These are phyloP conservation scores for Piedraia hortae DNA, from an alignment of 2,329 filamentous ascomycete species.

Conservation along the genomic window DNA sequence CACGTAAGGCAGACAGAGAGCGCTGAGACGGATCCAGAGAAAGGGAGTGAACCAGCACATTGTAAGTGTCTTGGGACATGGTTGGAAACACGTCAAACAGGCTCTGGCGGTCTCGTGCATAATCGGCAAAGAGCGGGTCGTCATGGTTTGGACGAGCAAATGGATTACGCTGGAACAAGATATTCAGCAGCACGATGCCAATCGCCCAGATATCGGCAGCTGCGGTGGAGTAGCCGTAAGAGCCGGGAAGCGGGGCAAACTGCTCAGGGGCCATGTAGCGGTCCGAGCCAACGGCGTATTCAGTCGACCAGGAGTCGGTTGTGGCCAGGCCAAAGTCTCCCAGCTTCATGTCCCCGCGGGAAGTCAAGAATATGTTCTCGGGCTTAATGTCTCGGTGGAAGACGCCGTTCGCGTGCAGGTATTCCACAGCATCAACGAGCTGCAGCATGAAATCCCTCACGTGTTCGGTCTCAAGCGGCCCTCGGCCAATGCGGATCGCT, in stretches of 20 bases:
- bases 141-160: slow-evolving; percentile 73
- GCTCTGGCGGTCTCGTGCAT: slow-evolving; percentile 74
- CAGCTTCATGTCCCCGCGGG: slow-evolving; percentile 74
- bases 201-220: slow-evolving; percentile 94
- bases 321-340: slow-evolving; percentile 91
- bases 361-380: slow-evolving; percentile 88
- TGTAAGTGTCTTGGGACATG: slow-evolving; percentile 95
- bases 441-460: slow-evolving; percentile 94
- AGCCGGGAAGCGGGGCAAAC: slow-evolving; percentile 56
- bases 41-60: slow-evolving; percentile 75
- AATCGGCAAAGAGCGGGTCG: slow-evolving; percentile 85
- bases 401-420: slow-evolving; percentile 71
- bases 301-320: slow-evolving; percentile 66
- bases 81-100: slow-evolving; percentile 94
- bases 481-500: slow-evolving; percentile 68
- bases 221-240: slow-evolving; percentile 59
- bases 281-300: slow-evolving; percentile 85
- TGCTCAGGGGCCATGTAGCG: slow-evolving; percentile 98
- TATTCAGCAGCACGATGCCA: slow-evolving; percentile 85
- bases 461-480: slow-evolving; percentile 81
- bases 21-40: slow-evolving; percentile 75
- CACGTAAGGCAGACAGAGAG: slow-evolving; percentile 49
- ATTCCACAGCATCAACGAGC: slow-evolving; percentile 65
- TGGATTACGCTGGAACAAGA: slow-evolving; percentile 87
- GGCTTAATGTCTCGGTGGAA: slow-evolving; percentile 98